Evolutionary conservation across 2,329 filamentous ascomycete genomes (phyloP).

Genomic region (Penicillium verrucosum): DNA sequence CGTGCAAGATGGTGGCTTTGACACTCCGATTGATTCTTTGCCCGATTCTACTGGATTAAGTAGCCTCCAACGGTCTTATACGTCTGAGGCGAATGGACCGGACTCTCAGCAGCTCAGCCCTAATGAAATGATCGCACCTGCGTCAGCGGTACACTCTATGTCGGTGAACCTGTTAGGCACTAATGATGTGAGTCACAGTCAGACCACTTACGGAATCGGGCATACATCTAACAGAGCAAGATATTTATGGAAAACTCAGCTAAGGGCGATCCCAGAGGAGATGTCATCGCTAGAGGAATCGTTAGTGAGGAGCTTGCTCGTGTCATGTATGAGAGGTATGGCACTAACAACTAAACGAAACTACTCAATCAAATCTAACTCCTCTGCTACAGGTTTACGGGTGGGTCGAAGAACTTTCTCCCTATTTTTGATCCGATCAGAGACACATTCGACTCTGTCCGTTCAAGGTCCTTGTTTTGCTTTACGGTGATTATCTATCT

Average conservation of each 20-base stretch:
- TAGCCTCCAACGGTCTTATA: constrained; percentile 23
- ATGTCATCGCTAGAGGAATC: constrained; percentile 33
- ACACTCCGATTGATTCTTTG: constrained; percentile 23
- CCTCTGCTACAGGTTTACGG: constrained; percentile 24
- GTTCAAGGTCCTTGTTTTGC: constrained; percentile 36
- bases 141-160: constrained; percentile 37
- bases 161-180: constrained; percentile 34
- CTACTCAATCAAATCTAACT: not conserved
- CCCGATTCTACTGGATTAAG: constrained; percentile 17
- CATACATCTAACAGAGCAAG: constrained; percentile 7
- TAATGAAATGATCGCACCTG: constrained; percentile 38
- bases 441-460: constrained; percentile 37
- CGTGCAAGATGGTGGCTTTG: constrained; percentile 19
- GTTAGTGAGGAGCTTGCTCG: constrained; percentile 34
- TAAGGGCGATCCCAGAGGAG: constrained; percentile 28
- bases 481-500: constrained; percentile 38
- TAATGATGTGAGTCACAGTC: constrained; percentile 23
- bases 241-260: constrained; percentile 33
- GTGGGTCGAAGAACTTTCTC: constrained; percentile 35
- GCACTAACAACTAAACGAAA: not conserved
- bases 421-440: constrained; percentile 36
- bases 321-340: constrained; percentile 36
- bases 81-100: constrained; percentile 25
- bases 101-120: constrained; percentile 36
- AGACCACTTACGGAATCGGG: not conserved